These are phyloP conservation scores for Sphaerostilbella broomeana DNA, from an alignment of 2,329 filamentous ascomycete species.

Conservation along the genomic window DNA sequence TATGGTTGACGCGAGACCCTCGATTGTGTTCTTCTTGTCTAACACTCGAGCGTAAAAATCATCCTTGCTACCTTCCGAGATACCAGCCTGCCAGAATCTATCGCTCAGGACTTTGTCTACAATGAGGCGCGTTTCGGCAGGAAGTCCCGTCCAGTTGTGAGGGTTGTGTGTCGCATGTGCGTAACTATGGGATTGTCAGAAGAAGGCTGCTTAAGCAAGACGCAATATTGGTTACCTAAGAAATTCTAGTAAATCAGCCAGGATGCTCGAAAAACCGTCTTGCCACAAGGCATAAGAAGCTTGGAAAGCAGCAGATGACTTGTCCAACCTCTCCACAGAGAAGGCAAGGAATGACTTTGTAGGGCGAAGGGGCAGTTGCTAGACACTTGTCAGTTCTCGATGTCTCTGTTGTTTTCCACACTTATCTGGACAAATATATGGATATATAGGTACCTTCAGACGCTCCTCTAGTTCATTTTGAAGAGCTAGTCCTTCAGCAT, in stretches of 20 bases:
- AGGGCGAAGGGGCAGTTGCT: conserved; percentile 70
- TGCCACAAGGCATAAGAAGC: conserved; percentile 79
- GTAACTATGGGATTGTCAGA: conserved; percentile 45
- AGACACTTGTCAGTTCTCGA: conserved; percentile 11
- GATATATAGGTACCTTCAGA: conserved; percentile 47
- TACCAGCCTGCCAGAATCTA: conserved; percentile 96
- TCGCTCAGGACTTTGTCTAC: conserved; percentile 83
- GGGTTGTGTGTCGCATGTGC: conserved; percentile 89
- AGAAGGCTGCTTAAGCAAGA: no score
- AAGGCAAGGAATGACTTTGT: conserved; percentile 91
- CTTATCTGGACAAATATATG: no score
- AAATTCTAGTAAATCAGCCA: conserved; percentile 81
- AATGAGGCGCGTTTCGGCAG: conserved; percentile 67
- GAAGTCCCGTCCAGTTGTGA: conserved; percentile 72
- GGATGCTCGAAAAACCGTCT: conserved; percentile 69
- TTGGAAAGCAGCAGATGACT: conserved; percentile 63
- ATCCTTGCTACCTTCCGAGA: conserved; percentile 90
- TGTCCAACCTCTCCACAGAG: conserved; percentile 82
- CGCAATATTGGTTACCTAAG: conserved; percentile 37
- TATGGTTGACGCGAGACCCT: conserved; percentile 90
- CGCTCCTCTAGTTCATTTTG: conserved; percentile 74
- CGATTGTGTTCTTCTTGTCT: conserved; percentile 80
- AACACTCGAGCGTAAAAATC: conserved; percentile 92
- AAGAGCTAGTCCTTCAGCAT: conserved; percentile 69
- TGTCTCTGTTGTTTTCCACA: no score